These are phyloP conservation scores for Bjerkandera adusta DNA, from an alignment of 1,284 basidiomycete species.

Conservation along the genomic window DNA sequence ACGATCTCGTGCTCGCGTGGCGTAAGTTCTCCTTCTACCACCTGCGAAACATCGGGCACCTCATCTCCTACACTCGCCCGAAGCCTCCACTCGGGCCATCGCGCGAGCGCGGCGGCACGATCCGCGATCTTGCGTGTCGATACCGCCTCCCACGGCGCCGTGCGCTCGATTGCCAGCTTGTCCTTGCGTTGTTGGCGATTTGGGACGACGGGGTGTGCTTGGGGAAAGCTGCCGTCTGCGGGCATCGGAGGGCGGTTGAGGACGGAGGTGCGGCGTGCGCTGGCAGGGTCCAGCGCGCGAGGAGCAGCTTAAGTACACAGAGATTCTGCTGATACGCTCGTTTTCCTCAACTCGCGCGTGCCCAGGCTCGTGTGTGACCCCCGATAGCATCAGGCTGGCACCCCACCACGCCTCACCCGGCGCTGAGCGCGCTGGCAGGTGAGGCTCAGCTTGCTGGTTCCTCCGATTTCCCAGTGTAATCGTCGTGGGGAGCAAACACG, in stretches of 20 bases:
- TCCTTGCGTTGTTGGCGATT: background rate
- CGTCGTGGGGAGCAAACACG: too few species aligned
- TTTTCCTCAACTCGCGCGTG: too few species aligned
- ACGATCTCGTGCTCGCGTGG: conserved; percentile 34
- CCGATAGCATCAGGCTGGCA: too few species aligned
- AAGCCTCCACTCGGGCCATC: conserved; percentile 32
- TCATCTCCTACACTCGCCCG: conserved; percentile 20
- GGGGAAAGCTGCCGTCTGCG: conserved; percentile 14
- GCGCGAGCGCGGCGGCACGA: conserved; percentile 29
- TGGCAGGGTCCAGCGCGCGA: background rate
- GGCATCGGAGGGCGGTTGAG: conserved; percentile 9
- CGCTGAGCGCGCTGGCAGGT: too few species aligned
- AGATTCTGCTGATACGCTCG: conserved; percentile 9
- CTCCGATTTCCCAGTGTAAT: too few species aligned
- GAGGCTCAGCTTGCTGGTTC: too few species aligned
- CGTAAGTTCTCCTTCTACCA: conserved; percentile 30
- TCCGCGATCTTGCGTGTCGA: conserved; percentile 28
- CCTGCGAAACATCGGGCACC: conserved; percentile 29
- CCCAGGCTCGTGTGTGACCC: too few species aligned
- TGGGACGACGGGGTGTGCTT: background rate
- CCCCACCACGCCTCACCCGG: too few species aligned
- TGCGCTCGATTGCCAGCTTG: background rate
- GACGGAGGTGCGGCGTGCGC: conserved; percentile 1
- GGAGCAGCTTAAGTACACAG: conserved; percentile 14
- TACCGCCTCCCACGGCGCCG: conserved; percentile 21